Percentiles rank a stretch among this genome's conserved stretches.
Evolutionary conservation across 2,329 filamentous ascomycete species (phyloP).

Genomic region (Aspergillus sp.): DNA sequence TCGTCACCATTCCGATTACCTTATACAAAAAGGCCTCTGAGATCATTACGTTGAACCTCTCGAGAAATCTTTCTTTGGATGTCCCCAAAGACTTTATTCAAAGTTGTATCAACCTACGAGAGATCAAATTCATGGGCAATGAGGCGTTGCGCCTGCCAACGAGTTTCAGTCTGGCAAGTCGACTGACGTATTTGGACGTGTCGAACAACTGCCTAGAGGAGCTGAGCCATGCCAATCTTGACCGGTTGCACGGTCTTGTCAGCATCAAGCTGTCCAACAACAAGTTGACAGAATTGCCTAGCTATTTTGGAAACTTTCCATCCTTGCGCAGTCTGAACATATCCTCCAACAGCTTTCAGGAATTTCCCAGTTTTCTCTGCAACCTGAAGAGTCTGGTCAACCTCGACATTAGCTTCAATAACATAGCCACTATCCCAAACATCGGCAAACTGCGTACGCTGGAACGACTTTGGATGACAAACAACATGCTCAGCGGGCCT

Average conservation of each 20-base stretch:
- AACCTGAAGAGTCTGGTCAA: conserved; percentile 77
- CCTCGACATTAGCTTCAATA: conserved; percentile 94
- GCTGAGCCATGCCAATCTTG: conserved; percentile 75
- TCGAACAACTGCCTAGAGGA: conserved; percentile 91
- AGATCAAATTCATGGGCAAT: conserved; percentile 94
- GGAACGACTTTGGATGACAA: conserved; percentile 89
- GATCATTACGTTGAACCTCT: conserved; percentile 91
- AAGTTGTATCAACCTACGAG: conserved; percentile 79
- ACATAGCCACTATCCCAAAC: conserved; percentile 69
- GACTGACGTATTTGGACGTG: conserved; percentile 82
- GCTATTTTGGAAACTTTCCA: conserved; percentile 75
- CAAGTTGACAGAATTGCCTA: conserved; percentile 68
- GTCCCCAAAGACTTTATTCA: conserved; percentile 95
- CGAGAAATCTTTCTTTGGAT: conserved; percentile 83
- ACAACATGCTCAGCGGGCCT: conserved; percentile 74
- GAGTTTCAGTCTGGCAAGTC: conserved; percentile 72
- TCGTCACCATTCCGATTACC: conserved; percentile 90
- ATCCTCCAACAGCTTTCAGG: conserved; percentile 83
- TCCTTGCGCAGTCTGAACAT: conserved; percentile 78
- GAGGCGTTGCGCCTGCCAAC: conserved; percentile 79
- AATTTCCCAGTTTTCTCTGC: conserved; percentile 80
- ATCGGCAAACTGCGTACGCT: conserved; percentile 73
- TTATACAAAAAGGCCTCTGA: conserved; percentile 87
- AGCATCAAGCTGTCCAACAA: conserved; percentile 95
- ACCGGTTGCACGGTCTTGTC: conserved; percentile 66